Evolutionary conservation across 305 asterid species (phyloP), one percentile per base, ranked within the genome.

Genomic region (Fraxinus latifolia): DNA sequence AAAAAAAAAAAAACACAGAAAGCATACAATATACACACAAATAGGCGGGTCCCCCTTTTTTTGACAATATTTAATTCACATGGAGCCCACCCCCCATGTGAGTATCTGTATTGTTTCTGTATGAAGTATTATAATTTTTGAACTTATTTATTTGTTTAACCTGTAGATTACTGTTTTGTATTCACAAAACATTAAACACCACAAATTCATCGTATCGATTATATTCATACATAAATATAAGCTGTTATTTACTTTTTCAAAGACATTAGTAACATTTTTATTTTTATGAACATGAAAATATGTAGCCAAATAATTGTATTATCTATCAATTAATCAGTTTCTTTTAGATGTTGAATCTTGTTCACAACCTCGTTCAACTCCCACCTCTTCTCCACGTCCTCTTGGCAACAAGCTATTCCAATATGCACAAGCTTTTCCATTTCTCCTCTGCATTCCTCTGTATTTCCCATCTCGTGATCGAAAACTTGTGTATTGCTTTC

Each of bases 371-470:
- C 92, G 80, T 89, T 91, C 87, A 94, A 80, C 72, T 90, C 93
- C 97, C 87, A 89, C 86, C 98, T 92, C 87, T 87, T 88, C 7
- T 89, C 97, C 67, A 65, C 47, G 39, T 92, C 95, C 80, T 93
- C 94, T 27, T 86, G 87, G 78, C 97, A 94, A 79, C 98, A 94
- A 47, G 84, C 85, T 34, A 90, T 85, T 77, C 94, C 98, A 50
- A 94, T 88, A 82, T 88, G 87, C 79, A 92, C 60, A 77, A 94
- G 94, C 90, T 88, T 94, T 83, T 77, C 88, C 90, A 93, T 91
- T 60, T 93, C 89, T 2, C 78, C 74, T 47, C 78, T 84, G 80
- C 90, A 74, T 0, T 83, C 82, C 39, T 75, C 70, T 0, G 33
- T 77, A 39, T 75, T 73, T 23, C 72, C 78, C 90, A 93, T 86